phyloP scores from a whole-genome alignment of 768 basidiomycete genomes.

The Lactarius hengduanensis region DNA sequence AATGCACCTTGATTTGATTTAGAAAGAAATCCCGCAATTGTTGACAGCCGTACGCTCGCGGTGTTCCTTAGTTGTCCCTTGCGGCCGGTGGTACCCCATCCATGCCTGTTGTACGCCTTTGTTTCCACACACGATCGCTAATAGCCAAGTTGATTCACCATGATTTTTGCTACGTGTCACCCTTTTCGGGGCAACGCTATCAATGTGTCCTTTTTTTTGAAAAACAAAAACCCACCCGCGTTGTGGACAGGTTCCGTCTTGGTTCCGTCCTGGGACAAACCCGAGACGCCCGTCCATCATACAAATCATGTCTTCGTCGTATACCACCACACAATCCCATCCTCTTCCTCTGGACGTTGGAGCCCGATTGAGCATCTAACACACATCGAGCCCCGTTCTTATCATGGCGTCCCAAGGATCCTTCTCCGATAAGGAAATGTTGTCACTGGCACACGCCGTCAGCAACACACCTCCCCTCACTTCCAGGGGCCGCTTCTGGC shows the following conservation, averaged over 20 bases:
- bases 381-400: not conserved
- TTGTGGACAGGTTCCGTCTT: not conserved
- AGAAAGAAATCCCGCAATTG: too few species aligned
- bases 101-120: too few species aligned
- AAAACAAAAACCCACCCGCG: too few species aligned
- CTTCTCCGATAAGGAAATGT: not conserved
- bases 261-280: not conserved
- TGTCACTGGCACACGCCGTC: not conserved
- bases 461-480: too few species aligned
- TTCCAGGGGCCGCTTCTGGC: slow-evolving; percentile 8
- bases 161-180: too few species aligned
- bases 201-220: not conserved
- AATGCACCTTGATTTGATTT: too few species aligned
- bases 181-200: not conserved
- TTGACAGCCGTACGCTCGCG: not conserved
- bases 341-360: not conserved
- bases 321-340: not conserved
- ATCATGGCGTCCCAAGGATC: not conserved
- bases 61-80: too few species aligned
- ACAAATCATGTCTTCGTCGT: not conserved
- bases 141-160: too few species aligned
- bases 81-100: too few species aligned
- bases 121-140: too few species aligned
- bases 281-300: not conserved
- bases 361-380: not conserved